Base-by-base conservation (phyloP, 2,329 filamentous ascomycete species). In the Zelopaecilomyces penicillatus region DNA sequence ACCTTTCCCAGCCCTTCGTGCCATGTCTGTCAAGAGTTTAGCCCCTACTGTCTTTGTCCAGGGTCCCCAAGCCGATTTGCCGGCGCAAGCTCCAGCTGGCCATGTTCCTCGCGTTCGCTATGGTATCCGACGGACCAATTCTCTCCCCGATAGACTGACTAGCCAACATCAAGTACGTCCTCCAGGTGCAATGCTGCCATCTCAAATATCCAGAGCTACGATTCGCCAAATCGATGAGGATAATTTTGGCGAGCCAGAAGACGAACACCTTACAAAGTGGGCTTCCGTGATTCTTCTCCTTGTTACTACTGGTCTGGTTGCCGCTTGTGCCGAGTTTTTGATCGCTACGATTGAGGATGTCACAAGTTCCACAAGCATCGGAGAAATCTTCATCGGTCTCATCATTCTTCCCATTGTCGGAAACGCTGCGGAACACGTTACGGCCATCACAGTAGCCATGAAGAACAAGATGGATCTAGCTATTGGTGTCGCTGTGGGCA, bases 401-500 rank as follows among this genome's bases (percentile, higher is more conserved):
- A 85, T 87, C 52, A 77, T 87, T 48, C 68, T 87, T 2, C 83
- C 83, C 6, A 83, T 87, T 45, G 82, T 86, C 10, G 83, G 83
- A 43, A 87, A 87, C 52, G 82, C 83, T 0, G 82, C 82, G 1
- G 83, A 87, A 63, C 82, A 86, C 60, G 79, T 85, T 9, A 86
- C 83, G 3, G 81, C 83, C 4, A 75, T 86, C 26, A 81, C 77
- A 5, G 82, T 85, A 6, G 83, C 82, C 0, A 75, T 79, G 63
- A 84, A 84, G 66, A 85, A 86, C 64, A 85, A 87, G 67, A 85
- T 86, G 80, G 82, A 86, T 60, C 65, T 87, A 32, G 82, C 83
- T 2, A 85, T 87, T 43, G 82, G 81, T 50, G 82, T 87, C 19
- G 81, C 82, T 4, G 74, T 87, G 6, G 83, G 83, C 45, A 82